Conservation (phyloP, 805 yeast species). For the Pichia rugopelliculosa region DNA sequence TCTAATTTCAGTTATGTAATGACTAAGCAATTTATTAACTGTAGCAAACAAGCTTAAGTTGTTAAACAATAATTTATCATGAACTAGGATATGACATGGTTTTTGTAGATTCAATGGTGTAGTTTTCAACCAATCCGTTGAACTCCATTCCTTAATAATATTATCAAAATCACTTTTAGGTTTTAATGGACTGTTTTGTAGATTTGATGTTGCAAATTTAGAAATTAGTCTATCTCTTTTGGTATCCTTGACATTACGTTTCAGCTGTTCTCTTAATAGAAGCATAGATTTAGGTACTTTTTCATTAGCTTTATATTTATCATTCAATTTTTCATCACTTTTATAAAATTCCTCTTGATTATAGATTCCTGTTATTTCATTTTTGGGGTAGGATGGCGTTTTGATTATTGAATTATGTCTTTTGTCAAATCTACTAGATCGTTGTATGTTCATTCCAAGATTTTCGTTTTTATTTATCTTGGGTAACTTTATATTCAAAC, state of each 20-base stretch:
- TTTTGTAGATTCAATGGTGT: conserved; percentile 11
- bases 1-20: conserved; percentile 2
- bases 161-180: conserved; percentile 17
- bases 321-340: neutral
- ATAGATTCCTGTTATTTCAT: conserved; percentile 2
- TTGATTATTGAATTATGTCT: conserved; percentile 1
- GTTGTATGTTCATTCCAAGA: neutral
- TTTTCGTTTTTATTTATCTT: neutral
- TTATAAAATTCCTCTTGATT: neutral
- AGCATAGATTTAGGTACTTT: conserved; percentile 5
- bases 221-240: neutral
- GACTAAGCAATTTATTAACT: conserved; percentile 10
- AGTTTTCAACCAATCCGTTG: conserved; percentile 16
- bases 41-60: conserved; percentile 16
- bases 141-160: conserved; percentile 21
- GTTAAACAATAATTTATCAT: conserved; percentile 20
- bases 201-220: conserved; percentile 4
- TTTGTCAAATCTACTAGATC: neutral
- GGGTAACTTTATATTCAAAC: neutral
- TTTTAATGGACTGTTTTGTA: neutral
- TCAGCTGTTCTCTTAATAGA: neutral
- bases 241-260: neutral
- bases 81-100: conserved; percentile 22
- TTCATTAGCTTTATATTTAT: neutral
- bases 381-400: conserved; percentile 1